Evolutionary conservation across 2,329 filamentous ascomycete species (phyloP).

Genomic region (Elsinoe perseae): DNA sequence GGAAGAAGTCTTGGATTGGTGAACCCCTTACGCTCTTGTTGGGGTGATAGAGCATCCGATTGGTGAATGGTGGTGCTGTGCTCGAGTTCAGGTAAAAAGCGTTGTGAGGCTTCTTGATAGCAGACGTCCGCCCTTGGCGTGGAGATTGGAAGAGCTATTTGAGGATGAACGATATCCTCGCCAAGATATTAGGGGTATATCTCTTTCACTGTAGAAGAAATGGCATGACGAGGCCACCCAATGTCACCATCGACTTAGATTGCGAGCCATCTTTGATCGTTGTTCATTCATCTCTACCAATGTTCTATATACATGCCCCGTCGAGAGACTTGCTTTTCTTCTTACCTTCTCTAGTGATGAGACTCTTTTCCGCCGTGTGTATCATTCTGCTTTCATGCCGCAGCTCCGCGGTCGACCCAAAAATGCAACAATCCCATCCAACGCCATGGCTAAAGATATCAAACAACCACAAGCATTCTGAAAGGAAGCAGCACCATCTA

Average conservation of each 20-base stretch:
- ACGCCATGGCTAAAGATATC: constrained; percentile 37
- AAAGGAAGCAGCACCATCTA: constrained; percentile 17
- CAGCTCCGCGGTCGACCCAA: constrained; percentile 18
- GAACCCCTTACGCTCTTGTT: neutral
- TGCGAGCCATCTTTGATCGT: neutral
- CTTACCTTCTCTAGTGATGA: neutral
- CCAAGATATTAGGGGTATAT: constrained; percentile 2
- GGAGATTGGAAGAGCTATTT: constrained; percentile 4
- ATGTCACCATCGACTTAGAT: neutral
- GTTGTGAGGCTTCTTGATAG: neutral
- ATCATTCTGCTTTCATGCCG: constrained; percentile 17
- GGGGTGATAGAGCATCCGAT: neutral
- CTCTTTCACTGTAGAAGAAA: neutral
- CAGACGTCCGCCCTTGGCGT: constrained; percentile 7
- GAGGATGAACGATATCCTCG: neutral
- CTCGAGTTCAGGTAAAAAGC: neutral
- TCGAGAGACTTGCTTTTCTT: constrained; percentile 12
- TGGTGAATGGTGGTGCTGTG: constrained; percentile 3
- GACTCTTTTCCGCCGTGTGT: neutral
- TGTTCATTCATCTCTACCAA: neutral
- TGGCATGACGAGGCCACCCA: neutral
- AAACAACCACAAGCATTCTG: constrained; percentile 3
- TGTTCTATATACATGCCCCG: constrained; percentile 7
- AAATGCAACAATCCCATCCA: constrained; percentile 22
- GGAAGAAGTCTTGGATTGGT: constrained; percentile 1